Base-by-base conservation (phyloP, 306 rosid species). In the Pterocarpus macrocarpus region DNA sequence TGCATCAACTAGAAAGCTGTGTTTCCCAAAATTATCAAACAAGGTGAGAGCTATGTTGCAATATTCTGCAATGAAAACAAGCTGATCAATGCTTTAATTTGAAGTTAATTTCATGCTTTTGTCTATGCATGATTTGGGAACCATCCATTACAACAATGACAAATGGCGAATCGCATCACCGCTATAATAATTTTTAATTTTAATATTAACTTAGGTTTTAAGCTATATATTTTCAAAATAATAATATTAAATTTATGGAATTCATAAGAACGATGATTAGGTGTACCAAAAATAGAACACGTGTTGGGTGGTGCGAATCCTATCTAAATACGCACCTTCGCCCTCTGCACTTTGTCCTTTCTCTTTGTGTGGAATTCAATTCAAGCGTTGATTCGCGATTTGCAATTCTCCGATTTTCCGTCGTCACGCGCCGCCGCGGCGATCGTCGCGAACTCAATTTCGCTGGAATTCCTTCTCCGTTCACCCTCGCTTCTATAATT, bases 31-130 rank as follows among this genome's bases (percentile, higher is more conserved):
- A 73, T 71, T 79, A 65, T 69, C 84, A 64, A 67, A 76, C 64
- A 85, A 87, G 90, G 90, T 87, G 88, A 80, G 63, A 82, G 80
- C 78, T 74, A 64, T 52, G 53, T 67, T 83, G 76, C 85, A 75
- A 7, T 67, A 9, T 82, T 58, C 75, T 86, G 69, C 82, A 61
- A 73, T 39, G 52, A 12, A 44, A 68, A 64, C 76, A 59, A 58
- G 22, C 39, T 38, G 49, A 16, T 5, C 39, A 73, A 55, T 80
- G 71, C 61, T 43, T 52, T 34, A 70, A 67, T 41, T 74, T 69
- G 16, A 58, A 65, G 39, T 32, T 16, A 64, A 71, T 39, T 69
- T 55, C 58, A 35, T 56, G 61, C 16, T 67, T 39, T 57, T 61
- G 11, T 71, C 3, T 66, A 4, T 65, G 65, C 58, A 56, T 7